Evolutionary conservation across 768 basidiomycete species (phyloP), one percentile per base, ranked within the genome.

Genomic region (Amanita phalloides): DNA sequence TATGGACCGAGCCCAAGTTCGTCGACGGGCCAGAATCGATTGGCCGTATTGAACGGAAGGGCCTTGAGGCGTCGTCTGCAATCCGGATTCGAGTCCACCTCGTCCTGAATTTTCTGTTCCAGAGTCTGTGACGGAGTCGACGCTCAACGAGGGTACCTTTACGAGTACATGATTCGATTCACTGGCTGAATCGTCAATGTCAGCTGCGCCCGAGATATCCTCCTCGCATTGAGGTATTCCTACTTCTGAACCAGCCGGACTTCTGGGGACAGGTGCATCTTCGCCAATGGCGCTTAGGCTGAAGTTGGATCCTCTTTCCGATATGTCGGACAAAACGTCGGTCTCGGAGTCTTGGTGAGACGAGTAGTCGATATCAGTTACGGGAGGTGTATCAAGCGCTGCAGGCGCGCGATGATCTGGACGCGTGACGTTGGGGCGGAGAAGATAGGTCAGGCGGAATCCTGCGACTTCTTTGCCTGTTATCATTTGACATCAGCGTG

Each of bases 361-460:
- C 28, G 75, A 74, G 45, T 71, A 71, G 53, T 81, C 78, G 33
- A 79, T 60, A 58, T 89, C 89, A 1, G 86, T 89, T 7, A 72
- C 65, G 3, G 88, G 85, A 6, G 89, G 88, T 1, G 88, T 90
- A 54, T 83, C 80, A 37, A 89, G 64, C 5, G 63, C 60, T 4
- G 65, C 60, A 14, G 64, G 58, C 1, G 72, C 70, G 32, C 61
- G 60, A 28, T 70, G 73, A 59, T 81, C 79, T 0, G 82, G 82
- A 13, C 78, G 78, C 20, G 76, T 74, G 48, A 80, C 74, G 56
- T 89, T 86, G 3, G 90, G 90, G 33, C 90, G 81, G 21, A 92
- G 74, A 46, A 92, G 78, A 64, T 89, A 83, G 3, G 89, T 90
- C 32, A 89, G 68, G 17, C 89, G 82, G 41, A 72, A 64, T 0